Evolutionary conservation across 208 protist species (phyloP), one percentile per base, ranked within the genome.

Genomic region (Leishmania turanica): DNA sequence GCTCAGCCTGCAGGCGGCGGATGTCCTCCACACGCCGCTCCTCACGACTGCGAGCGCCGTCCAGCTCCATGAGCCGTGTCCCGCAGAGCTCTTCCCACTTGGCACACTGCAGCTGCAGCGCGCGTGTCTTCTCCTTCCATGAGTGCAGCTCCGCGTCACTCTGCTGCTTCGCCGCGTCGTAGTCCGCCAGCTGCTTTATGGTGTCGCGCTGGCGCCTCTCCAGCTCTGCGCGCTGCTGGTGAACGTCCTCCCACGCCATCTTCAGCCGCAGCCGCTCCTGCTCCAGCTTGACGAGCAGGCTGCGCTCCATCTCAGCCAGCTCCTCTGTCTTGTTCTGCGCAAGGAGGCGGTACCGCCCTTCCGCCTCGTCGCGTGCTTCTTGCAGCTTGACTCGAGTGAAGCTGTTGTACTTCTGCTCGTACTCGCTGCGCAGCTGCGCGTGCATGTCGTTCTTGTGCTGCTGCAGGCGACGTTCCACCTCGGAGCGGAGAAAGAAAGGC

Each of bases 21-120:
- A 96, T 65, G 66, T 97, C 94, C 68, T 93, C 91, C 45, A 92
- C 75, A 3, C 92, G 91, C 19, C 92, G 89, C 76, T 80, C 80
- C 78, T 96, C 94, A n/a, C 94, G 88, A 54, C 84, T 88, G 7
- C 91, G 88, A 56, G 87, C 89, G 31, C 88, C 86, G 21, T 97
- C 92, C 6, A 87, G 74, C 84, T 97, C 92, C 65, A 93, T 87
- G 68, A 97, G 88, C 11, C 92, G 91, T 34, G 89, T 84, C 13
- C 75, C 87, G 69, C 92, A 92, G 34, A 97, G 84, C 76, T 97
- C 94, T 79, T 97, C 94, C 87, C 89, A 93, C 78, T 95, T 89
- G 49, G 80, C 83, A 51, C 75, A 81, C 72, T 94, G 90, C 71
- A 93, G 74, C 34, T 88, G 89, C 45, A 92, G 65, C 5, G 81